Percentiles rank a stretch among this genome's conserved stretches.
These are phyloP conservation scores for Gracilaria caudata DNA, from an alignment of 23 red algal species.

Conservation along the genomic window DNA sequence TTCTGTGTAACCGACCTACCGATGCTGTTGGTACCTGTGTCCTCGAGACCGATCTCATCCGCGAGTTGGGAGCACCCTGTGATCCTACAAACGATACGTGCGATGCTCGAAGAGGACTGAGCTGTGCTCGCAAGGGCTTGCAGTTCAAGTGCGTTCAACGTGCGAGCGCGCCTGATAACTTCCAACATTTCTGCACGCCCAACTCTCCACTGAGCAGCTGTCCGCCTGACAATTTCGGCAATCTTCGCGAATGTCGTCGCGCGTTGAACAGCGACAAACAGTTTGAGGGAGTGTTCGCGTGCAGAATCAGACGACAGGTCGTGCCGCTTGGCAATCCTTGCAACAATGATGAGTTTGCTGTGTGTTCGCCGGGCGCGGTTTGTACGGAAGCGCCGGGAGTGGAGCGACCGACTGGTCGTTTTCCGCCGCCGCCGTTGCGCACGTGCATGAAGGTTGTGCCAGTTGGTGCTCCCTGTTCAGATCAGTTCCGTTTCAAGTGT, in stretches of 20 bases:
- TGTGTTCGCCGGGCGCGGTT: not conserved
- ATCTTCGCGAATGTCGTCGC: not conserved
- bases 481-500: conserved; percentile 10
- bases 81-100: not conserved
- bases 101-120: conserved; percentile 9
- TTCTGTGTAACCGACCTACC: not conserved
- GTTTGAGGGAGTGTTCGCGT: not conserved
- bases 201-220: conserved; percentile 1
- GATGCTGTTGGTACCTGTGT: not conserved
- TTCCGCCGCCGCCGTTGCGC: not conserved
- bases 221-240: not conserved
- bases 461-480: not conserved
- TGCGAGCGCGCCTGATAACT: not conserved
- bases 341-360: not conserved
- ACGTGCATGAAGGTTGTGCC: conserved; percentile 31
- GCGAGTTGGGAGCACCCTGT: not conserved
- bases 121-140: not conserved
- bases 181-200: not conserved
- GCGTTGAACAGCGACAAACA: not conserved
- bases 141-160: conserved; percentile 2
- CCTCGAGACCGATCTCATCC: not conserved
- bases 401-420: not conserved
- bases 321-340: not conserved
- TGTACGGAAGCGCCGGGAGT: not conserved
- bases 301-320: not conserved